Conservation (phyloP, 2,329 filamentous ascomycete species). For the Xylaria sp. region DNA sequence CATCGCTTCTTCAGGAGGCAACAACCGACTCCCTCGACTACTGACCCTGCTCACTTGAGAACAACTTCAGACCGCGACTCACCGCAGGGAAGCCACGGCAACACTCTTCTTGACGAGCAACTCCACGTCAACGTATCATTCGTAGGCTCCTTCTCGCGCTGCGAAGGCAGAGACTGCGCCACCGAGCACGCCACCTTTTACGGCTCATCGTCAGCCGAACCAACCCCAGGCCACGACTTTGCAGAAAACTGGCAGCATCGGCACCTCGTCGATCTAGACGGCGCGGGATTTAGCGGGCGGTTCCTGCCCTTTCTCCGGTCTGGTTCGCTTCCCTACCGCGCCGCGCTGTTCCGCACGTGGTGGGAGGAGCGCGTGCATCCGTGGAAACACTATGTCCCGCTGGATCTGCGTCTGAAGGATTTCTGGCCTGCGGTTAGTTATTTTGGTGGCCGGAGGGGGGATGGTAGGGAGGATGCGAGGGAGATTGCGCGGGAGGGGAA, state of each 20-base stretch:
- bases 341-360: slow-evolving; percentile 68
- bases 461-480: slow-evolving; percentile 45
- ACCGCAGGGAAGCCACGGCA: not conserved
- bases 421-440: slow-evolving; percentile 39
- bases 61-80: not conserved
- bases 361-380: slow-evolving; percentile 64
- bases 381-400: slow-evolving; percentile 69
- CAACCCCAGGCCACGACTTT: slow-evolving; percentile 39
- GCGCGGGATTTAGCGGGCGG: slow-evolving; percentile 56
- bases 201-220: slow-evolving; percentile 29
- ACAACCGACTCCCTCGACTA: not conserved
- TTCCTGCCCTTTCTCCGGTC: slow-evolving; percentile 58
- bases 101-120: slow-evolving; percentile 3
- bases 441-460: slow-evolving; percentile 32
- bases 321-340: slow-evolving; percentile 61
- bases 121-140: slow-evolving; percentile 46
- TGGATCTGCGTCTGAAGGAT: slow-evolving; percentile 52
- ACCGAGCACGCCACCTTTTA: slow-evolving; percentile 44
- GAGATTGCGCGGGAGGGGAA: slow-evolving; percentile 59
- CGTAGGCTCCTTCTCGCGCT: slow-evolving; percentile 46
- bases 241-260: slow-evolving; percentile 52
- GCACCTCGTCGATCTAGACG: slow-evolving; percentile 65
- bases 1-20: not conserved
- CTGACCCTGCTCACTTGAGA: not conserved
- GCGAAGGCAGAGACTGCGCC: slow-evolving; percentile 42